Conservation (phyloP, 73 alveolate species). For the Paramecium pentaurelia region DNA sequence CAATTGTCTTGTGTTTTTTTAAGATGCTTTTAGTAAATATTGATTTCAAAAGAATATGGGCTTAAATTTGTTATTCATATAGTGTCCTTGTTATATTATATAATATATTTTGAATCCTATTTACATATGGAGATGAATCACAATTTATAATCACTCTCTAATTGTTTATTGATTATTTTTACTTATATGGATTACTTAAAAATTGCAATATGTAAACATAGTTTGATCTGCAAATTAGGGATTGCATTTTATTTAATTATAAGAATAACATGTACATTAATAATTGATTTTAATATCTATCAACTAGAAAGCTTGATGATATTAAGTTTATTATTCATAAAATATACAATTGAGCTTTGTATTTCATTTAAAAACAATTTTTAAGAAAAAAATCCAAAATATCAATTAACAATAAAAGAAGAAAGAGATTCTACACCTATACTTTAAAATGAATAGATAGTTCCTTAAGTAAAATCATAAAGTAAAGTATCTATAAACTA, state of each 20-base stretch:
- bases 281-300: background rate
- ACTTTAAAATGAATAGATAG: background rate
- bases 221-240: background rate
- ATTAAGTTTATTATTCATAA: background rate
- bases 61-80: background rate
- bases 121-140: background rate
- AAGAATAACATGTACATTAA: background rate
- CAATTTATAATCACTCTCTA: background rate
- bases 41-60: background rate
- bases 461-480: background rate
- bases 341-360: background rate
- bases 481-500: background rate
- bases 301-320: background rate
- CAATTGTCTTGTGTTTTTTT: background rate
- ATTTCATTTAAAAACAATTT: background rate
- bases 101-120: background rate
- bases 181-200: background rate
- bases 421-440: background rate
- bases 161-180: background rate
- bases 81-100: background rate
- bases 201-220: background rate
- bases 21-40: background rate
- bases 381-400: background rate
- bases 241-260: background rate
- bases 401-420: background rate